A percentile compares a stretch with the other conserved stretches of the same genome.
Conservation (phyloP, 495 filamentous ascomycete genomes). For the Penicillium alfredii region DNA sequence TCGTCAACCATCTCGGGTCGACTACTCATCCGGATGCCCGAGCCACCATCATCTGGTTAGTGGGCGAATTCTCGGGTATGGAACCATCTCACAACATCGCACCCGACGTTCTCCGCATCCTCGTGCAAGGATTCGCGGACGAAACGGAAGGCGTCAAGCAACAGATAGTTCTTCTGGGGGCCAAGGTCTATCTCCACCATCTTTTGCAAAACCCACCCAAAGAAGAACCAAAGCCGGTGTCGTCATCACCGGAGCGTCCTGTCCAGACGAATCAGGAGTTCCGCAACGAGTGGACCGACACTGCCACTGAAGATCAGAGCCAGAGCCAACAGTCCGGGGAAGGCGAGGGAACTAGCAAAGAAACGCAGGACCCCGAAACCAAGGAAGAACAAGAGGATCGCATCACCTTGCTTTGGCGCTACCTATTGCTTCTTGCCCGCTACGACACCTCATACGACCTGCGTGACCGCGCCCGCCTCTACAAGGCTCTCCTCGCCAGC, state of each 20-base stretch:
- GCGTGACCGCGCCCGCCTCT: conserved; percentile 81
- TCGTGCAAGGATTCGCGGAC: conserved; percentile 75
- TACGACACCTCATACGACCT: conserved; percentile 95
- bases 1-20: conserved; percentile 88
- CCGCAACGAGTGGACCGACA: conserved; percentile 39
- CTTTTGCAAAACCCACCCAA: conserved; percentile 52
- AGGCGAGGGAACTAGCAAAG: conserved; percentile 22
- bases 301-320: conserved; percentile 29
- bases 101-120: conserved; percentile 83
- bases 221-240: conserved; percentile 16
- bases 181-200: conserved; percentile 90
- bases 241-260: conserved; percentile 4
- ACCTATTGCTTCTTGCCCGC: conserved; percentile 75
- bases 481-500: conserved; percentile 71
- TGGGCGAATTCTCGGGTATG: conserved; percentile 83
- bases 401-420: conserved; percentile 71
- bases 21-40: conserved; percentile 78
- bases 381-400: conserved; percentile 50
- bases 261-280: conserved; percentile 16
- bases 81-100: conserved; percentile 81
- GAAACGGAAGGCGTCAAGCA: conserved; percentile 82
- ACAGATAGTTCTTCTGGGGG: conserved; percentile 86
- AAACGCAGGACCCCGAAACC: conserved; percentile 16
- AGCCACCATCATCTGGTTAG: conserved; percentile 94
- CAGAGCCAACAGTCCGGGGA: conserved; percentile 11